phyloP scores from a whole-genome alignment of 345 rosid species.

The Eucalyptus erythrocorys region DNA sequence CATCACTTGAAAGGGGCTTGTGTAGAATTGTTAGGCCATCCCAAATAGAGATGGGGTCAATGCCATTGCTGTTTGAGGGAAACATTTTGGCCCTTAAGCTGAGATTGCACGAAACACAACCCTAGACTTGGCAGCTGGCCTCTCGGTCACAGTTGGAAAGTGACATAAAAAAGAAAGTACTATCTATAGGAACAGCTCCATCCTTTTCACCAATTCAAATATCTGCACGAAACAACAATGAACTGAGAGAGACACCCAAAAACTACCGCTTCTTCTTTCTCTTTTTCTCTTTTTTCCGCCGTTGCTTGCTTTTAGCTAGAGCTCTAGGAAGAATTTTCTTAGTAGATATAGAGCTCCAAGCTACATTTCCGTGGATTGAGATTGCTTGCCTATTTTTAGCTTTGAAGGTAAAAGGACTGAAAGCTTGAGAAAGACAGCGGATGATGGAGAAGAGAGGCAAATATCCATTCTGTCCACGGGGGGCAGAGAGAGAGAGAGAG shows the following conservation, averaged over 20 bases:
- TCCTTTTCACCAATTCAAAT: neutral
- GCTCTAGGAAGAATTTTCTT: neutral
- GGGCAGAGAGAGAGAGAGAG: neutral
- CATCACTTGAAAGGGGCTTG: constrained; percentile 8
- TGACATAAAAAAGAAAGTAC: neutral
- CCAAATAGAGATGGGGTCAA: neutral
- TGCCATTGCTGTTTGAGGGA: constrained; percentile 11
- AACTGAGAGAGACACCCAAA: neutral
- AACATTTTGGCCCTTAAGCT: constrained; percentile 16
- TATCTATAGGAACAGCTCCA: neutral
- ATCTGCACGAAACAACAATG: neutral
- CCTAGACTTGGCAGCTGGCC: neutral
- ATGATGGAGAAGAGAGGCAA: neutral
- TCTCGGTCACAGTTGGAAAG: neutral
- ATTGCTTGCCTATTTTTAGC: neutral
- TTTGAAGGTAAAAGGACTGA: neutral
- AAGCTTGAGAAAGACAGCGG: neutral
- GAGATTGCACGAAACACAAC: neutral
- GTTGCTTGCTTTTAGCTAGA: neutral
- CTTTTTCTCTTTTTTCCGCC: neutral
- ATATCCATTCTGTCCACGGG: neutral
- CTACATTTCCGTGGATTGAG: neutral
- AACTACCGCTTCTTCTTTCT: neutral
- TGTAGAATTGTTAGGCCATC: neutral
- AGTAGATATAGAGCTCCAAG: neutral